These are phyloP conservation scores for Syzygium syzygioides DNA, from an alignment of 441 rosid genomes.

Conservation along the genomic window DNA sequence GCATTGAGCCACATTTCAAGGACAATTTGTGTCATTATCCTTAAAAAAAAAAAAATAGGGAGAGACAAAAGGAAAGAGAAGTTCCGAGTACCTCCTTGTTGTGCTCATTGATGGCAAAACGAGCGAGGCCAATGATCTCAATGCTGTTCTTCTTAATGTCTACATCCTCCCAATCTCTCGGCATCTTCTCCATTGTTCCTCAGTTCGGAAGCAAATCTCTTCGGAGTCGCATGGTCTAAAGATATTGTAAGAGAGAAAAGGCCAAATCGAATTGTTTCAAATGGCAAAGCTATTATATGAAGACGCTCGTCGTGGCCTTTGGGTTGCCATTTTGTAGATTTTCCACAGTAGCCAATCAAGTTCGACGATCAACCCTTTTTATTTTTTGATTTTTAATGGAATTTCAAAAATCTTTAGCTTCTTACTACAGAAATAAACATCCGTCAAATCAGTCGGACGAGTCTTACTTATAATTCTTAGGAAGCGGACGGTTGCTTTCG, in stretches of 20 bases:
- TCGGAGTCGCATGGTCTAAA: background rate
- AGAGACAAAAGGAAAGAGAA: no score
- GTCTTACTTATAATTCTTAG: no score
- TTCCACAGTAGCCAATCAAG: background rate
- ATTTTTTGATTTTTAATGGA: no score
- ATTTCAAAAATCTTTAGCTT: no score
- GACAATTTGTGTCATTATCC: no score
- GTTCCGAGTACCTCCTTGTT: constrained; percentile 53
- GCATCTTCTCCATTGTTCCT: constrained; percentile 21
- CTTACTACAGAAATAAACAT: no score
- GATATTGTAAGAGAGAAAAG: background rate
- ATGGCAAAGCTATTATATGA: no score
- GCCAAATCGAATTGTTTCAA: background rate
- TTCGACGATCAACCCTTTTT: background rate
- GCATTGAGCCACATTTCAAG: no score
- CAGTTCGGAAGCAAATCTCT: background rate
- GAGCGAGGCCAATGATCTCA: constrained; percentile 58
- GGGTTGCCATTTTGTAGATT: background rate
- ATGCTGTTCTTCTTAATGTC: constrained; percentile 25
- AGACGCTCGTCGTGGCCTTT: background rate
- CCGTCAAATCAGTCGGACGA: no score
- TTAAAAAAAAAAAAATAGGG: no score
- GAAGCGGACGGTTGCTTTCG: no score
- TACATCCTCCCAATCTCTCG: constrained; percentile 27
- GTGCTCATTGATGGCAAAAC: constrained; percentile 75